Base-by-base conservation (phyloP, 805 yeast genomes). In the Metschnikowia santaceciliae region DNA sequence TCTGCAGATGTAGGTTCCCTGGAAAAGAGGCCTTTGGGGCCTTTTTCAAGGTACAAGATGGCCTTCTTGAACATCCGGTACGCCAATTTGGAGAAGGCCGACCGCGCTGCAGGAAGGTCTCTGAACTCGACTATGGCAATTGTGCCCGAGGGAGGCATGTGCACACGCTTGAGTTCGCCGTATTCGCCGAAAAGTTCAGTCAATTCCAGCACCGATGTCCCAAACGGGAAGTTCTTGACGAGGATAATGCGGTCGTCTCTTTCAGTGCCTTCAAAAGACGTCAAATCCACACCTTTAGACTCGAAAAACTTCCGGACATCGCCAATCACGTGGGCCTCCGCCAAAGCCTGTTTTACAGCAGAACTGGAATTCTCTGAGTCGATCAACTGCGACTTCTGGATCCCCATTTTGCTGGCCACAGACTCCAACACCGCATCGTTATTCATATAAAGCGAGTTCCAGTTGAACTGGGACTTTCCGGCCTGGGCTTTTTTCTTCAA, bases 111-210 rank as follows among this genome's bases (percentile, higher is more conserved):
- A 13, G 96, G 86, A 2, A 83, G 71, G 65, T 88, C 92, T 61
- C 90, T 77, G 68, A 84, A 91, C 68, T 92, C 97, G 8, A 94
- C 84, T 63, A 94, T 87, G 11, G 98, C 97, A 60, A 94, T 90
- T 0, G 97, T 90, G 8, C 97, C 98, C 5, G 95, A 87, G 5
- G 97, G 96, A 14, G 99, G 99, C 90, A 94, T 88, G 54, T 94
- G 70, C 15, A 90, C 75, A 59, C 96, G 78, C 55, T 82, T 83
- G 26, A 94, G 62, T 55, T 86, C 86, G 48, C 99, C 99, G 67
- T 80, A 83, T 36, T 84, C 84, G 2, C 85, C 68, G 61, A 94
- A 94, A 61, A 92, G 64, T 54, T 89, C 96, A 20, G 90, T 84
- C 32, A 94, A 66, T 59, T 94, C 98, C 52, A 82, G 87, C 15